A percentile compares a stretch with the other conserved stretches of the same genome.
Evolutionary conservation across 352 stramenopile species (phyloP).

Genomic region (Phytophthora pistaciae): DNA sequence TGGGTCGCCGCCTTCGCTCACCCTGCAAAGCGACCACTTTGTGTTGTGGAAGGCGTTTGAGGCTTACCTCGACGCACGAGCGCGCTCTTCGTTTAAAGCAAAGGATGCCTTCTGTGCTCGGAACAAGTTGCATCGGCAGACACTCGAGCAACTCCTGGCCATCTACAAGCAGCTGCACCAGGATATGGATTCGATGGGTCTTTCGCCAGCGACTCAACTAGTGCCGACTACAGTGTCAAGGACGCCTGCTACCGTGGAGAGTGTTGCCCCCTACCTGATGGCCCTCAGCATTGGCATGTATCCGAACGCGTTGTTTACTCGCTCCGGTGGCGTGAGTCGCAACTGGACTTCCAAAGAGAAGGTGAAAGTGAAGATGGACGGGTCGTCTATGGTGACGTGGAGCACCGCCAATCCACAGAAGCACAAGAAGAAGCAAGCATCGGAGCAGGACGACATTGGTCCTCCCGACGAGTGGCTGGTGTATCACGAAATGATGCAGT

Average conservation of each 20-base stretch:
- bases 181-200: slow-evolving; percentile 65
- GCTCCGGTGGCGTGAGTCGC: slow-evolving; percentile 41
- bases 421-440: slow-evolving; percentile 31
- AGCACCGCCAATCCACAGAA: slow-evolving; percentile 23
- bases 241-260: slow-evolving; percentile 31
- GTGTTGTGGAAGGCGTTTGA: slow-evolving; percentile 74
- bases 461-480: slow-evolving; percentile 71
- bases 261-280: slow-evolving; percentile 69
- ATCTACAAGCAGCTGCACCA: slow-evolving; percentile 77
- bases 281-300: slow-evolving; percentile 76
- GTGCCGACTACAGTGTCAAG: slow-evolving; percentile 17
- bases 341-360: slow-evolving; percentile 88
- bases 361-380: slow-evolving; percentile 80
- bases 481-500: slow-evolving; percentile 91
- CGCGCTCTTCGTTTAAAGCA: slow-evolving; percentile 44
- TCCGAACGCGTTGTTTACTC: slow-evolving; percentile 74
- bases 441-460: slow-evolving; percentile 33
- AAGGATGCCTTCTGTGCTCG: slow-evolving; percentile 62
- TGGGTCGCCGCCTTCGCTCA: slow-evolving; percentile 40
- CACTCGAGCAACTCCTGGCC: slow-evolving; percentile 69
- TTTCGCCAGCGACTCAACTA: slow-evolving; percentile 60
- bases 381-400: slow-evolving; percentile 63
- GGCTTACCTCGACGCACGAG: slow-evolving; percentile 55
- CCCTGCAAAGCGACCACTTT: slow-evolving; percentile 78
- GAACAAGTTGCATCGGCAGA: slow-evolving; percentile 71